These are phyloP conservation scores for Pseudogymnoascus sp. DNA, from an alignment of 2,329 filamentous ascomycete species.

Conservation along the genomic window DNA sequence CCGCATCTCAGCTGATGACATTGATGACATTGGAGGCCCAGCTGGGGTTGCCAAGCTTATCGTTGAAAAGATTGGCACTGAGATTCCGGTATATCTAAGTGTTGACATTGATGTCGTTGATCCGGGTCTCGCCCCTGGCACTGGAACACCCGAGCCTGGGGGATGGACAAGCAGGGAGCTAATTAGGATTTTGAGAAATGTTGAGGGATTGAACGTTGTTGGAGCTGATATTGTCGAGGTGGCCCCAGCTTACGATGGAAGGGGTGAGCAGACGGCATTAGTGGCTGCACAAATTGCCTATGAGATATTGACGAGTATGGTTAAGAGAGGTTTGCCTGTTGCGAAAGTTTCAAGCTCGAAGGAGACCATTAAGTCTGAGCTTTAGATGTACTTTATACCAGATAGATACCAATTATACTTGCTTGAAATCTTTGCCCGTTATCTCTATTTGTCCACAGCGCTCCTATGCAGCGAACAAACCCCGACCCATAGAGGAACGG, in stretches of 20 bases:
- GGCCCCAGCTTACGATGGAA: slow-evolving; percentile 73
- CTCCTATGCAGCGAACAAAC: not conserved
- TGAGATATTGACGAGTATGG: slow-evolving; percentile 74
- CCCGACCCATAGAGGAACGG: not conserved
- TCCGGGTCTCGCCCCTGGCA: slow-evolving; percentile 62
- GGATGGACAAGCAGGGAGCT: slow-evolving; percentile 88
- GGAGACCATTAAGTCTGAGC: not conserved
- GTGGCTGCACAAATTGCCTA: slow-evolving; percentile 78
- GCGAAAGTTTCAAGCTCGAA: not conserved
- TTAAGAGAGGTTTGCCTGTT: slow-evolving; percentile 44
- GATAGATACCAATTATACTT: not conserved
- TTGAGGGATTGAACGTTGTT: slow-evolving; percentile 77
- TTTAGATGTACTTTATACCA: not conserved
- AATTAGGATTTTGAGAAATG: slow-evolving; percentile 71
- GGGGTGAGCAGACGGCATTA: slow-evolving; percentile 71
- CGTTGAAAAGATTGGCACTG: slow-evolving; percentile 61
- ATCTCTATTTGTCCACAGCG: not conserved
- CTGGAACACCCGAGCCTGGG: slow-evolving; percentile 82
- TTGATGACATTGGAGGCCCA: slow-evolving; percentile 69
- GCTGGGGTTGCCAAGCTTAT: slow-evolving; percentile 64
- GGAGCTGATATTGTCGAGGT: slow-evolving; percentile 90
- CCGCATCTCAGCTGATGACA: slow-evolving; percentile 75
- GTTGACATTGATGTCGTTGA: slow-evolving; percentile 79
- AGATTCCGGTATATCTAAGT: slow-evolving; percentile 72
- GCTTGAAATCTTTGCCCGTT: not conserved